Evolutionary conservation across 345 rosid species (phyloP).

Genomic region (Ceriops decandra): DNA sequence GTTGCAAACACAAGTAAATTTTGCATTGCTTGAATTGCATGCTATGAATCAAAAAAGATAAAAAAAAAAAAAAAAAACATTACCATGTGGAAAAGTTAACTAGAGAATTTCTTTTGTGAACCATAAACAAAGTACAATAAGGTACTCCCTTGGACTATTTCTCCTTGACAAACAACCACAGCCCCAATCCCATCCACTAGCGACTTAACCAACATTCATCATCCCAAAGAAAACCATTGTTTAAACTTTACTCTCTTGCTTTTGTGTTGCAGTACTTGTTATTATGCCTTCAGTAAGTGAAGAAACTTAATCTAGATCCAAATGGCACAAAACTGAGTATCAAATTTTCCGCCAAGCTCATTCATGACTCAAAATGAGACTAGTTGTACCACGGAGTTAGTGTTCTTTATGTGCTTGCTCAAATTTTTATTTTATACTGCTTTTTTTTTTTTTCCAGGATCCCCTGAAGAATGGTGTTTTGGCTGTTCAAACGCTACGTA

Average conservation of each 20-base stretch:
- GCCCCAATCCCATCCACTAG: background rate
- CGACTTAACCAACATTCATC: no score
- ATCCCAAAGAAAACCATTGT: no score
- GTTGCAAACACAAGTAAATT: no score
- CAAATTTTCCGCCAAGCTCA: no score
- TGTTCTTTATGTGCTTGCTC: background rate
- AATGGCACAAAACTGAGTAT: no score
- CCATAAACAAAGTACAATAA: background rate
- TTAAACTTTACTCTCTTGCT: no score
- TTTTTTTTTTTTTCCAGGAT: conserved; percentile 44
- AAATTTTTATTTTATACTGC: background rate
- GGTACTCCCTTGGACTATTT: background rate
- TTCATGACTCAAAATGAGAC: no score
- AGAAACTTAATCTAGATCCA: no score
- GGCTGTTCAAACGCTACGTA: conserved; percentile 84
- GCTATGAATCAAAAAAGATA: no score
- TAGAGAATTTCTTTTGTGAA: background rate
- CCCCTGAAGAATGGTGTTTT: conserved; percentile 83
- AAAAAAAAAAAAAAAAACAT: background rate
- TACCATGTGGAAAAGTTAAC: background rate
- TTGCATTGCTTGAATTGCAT: no score
- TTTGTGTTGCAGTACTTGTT: no score
- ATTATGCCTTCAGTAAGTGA: no score
- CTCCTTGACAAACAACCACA: background rate
- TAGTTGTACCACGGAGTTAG: background rate